Base-by-base conservation (phyloP, 371 early-diverging fungal species). In the Circinella minor region DNA sequence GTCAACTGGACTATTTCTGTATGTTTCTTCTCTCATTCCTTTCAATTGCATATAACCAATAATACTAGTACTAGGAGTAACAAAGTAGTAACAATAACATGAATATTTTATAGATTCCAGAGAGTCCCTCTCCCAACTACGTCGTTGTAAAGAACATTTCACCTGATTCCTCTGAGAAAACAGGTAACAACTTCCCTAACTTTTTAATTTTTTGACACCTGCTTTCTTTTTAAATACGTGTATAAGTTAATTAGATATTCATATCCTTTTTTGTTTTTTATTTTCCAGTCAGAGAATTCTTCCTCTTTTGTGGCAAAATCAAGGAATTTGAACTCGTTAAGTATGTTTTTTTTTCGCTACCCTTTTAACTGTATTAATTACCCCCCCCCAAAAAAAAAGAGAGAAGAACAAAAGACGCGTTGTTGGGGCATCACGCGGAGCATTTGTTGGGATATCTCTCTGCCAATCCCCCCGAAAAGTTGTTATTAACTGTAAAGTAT, bases 261-360 rank as follows among this genome's bases (percentile, higher is more conserved):
- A 27, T 27, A 27, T 43, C 3, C 11, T 9, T 11, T 3, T 0
- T 43, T 43, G 11, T 43, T 11, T 43, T 43, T 43, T 43, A 1
- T 43, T 43, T 43, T 51, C 15, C 74, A 87, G 89, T 90, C 67
- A 88, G 81, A 69, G 89, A 89, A 70, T 91, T 90, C 77, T 90
- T 90, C 74, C 69, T 85, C 65, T 90, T 90, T 75, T 89, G 91
- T 70, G 91, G 91, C 61, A 89, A 88, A 71, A 89, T 90, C 73
- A 76, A 74, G 48, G 83, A 86, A 73, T 89, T 90, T 70, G 89
- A 90, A 73, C 69, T 90, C 70, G 68, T 73, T 61, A 78, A 80
- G 89, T 90, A 87, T 81, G 81, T 78, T 51, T 4, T 11, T 43
- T 43, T 11, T 43, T 43, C 11, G 6, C 11, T 9, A 43, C 6